Conservation (phyloP, 345 rosid species). For the Brassica napus region Da-Ae NC_063436.1:18476501-18477000, state of each 20-base stretch:
- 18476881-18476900: neutral
- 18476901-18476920: neutral
- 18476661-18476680: neutral
- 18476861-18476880: too few species aligned
- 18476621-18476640: neutral
- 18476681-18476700: too few species aligned
- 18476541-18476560: neutral
- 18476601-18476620: neutral
- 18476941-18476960: neutral
- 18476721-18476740: neutral
- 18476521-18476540: neutral
- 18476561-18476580: slow-evolving; percentile 11
- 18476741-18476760: neutral
- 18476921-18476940: neutral
- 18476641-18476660: neutral
- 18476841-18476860: neutral
- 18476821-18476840: neutral
- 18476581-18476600: neutral
- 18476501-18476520: neutral
- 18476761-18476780: too few species aligned
- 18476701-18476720: neutral
- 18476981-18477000: neutral
- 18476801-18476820: neutral
- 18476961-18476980: neutral
- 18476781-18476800: neutral